Conservation (phyloP, 768 basidiomycete genomes). For the Xerocomus spinulosus region DNA sequence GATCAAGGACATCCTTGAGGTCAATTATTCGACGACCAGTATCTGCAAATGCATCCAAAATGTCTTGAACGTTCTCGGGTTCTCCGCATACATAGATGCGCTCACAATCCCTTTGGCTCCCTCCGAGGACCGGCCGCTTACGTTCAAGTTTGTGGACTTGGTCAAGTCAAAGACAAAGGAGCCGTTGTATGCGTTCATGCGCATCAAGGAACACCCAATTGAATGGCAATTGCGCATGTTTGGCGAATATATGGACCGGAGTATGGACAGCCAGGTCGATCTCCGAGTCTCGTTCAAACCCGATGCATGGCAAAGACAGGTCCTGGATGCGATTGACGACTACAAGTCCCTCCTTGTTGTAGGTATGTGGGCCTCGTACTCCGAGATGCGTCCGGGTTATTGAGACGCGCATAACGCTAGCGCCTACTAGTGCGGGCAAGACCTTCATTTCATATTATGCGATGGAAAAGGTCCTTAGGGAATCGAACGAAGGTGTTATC, state of each 20-base stretch:
- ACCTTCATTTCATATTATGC: conserved; percentile 77
- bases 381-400: neutral
- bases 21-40: conserved; percentile 27
- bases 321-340: conserved; percentile 59
- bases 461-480: conserved; percentile 63
- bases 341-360: conserved; percentile 61
- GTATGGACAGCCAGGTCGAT: conserved; percentile 60
- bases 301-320: conserved; percentile 66
- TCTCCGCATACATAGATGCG: conserved; percentile 35
- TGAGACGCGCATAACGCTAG: conserved; percentile 31
- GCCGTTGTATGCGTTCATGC: conserved; percentile 48
- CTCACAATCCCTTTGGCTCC: conserved; percentile 13
- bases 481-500: conserved; percentile 61
- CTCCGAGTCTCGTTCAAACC: conserved; percentile 57
- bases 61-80: conserved; percentile 45
- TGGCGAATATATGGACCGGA: conserved; percentile 68
- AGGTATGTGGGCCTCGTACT: conserved; percentile 34
- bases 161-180: conserved; percentile 40
- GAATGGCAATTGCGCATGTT: conserved; percentile 67
- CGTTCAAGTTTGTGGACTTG: conserved; percentile 56
- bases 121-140: conserved; percentile 29
- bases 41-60: conserved; percentile 35
- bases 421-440: conserved; percentile 70
- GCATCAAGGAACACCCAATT: conserved; percentile 50
- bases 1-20: conserved; percentile 42